Conservation (phyloP, 1,284 basidiomycete genomes). For the Fistulina hepatica region DNA sequence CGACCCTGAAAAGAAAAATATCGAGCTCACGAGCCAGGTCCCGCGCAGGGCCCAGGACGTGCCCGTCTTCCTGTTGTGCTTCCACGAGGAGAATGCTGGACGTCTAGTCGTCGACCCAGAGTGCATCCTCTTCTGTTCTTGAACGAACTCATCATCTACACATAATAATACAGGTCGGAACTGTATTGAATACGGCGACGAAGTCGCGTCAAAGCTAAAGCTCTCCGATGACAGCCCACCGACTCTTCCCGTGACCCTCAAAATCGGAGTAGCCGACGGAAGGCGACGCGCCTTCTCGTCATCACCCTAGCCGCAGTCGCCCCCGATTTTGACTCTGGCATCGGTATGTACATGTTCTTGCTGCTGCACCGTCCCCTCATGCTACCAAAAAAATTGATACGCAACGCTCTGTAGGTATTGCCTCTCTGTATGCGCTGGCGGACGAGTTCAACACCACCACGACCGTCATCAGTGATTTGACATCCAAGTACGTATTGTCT, state of each 20-base stretch:
- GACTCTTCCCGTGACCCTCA: slow-evolving; percentile 45
- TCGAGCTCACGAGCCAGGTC: too few species aligned
- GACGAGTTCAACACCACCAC: slow-evolving; percentile 41
- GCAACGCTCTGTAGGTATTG: slow-evolving; percentile 31
- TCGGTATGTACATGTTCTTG: slow-evolving; percentile 25
- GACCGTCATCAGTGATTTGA: slow-evolving; percentile 44
- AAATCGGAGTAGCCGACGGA: slow-evolving; percentile 31
- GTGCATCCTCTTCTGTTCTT: slow-evolving; percentile 24
- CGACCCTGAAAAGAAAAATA: too few species aligned
- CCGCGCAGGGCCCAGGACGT: too few species aligned
- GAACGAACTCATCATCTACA: neutral
- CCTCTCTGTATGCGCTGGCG: slow-evolving; percentile 44
- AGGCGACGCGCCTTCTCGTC: slow-evolving; percentile 37
- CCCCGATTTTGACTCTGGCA: slow-evolving; percentile 59
- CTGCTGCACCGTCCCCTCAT: neutral
- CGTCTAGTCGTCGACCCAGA: slow-evolving; percentile 50
- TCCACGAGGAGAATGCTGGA: slow-evolving; percentile 48
- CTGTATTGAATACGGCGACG: slow-evolving; percentile 34
- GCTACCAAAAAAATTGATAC: neutral
- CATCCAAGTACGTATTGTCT: slow-evolving; percentile 31
- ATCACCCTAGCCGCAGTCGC: slow-evolving; percentile 51
- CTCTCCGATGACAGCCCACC: slow-evolving; percentile 36
- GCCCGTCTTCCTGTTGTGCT: too few species aligned
- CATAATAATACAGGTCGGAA: neutral
- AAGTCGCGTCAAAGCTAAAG: slow-evolving; percentile 34